A percentile compares a stretch with the other conserved stretches of the same genome.
Evolutionary conservation across 192 early-diverging fungal genomes (phyloP).

Genomic region (Podila clonocystis): DNA sequence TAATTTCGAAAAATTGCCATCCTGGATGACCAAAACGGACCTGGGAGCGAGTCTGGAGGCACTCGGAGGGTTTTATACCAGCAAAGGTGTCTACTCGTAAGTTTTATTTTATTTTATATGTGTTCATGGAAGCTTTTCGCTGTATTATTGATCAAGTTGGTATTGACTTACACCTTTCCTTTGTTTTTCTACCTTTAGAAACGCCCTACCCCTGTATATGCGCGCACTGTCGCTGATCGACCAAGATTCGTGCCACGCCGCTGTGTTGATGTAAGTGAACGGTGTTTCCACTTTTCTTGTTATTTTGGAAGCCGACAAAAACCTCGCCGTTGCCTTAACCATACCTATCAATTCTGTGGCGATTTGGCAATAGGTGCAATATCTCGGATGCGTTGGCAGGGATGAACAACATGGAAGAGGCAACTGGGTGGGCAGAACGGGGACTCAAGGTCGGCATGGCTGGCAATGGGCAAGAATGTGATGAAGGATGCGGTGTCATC

Average conservation of each 20-base stretch:
- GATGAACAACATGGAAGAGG: constrained; percentile 59
- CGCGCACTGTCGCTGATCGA: constrained; percentile 56
- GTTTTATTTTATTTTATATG: too few relatives aligned
- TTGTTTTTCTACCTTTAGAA: constrained; percentile 25
- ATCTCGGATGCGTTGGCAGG: constrained; percentile 65
- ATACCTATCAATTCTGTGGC: too few relatives aligned
- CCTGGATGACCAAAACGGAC: constrained; percentile 64
- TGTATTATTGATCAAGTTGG: neutral
- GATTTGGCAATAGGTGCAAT: constrained; percentile 45
- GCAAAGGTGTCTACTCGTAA: constrained; percentile 58
- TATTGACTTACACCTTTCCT: too few relatives aligned
- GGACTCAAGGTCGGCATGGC: constrained; percentile 54
- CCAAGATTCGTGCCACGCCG: constrained; percentile 57
- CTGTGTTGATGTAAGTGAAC: constrained; percentile 60
- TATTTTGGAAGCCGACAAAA: too few relatives aligned
- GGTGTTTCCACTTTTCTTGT: too few relatives aligned
- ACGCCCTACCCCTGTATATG: constrained; percentile 65
- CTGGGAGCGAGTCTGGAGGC: constrained; percentile 65
- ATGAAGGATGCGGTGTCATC: constrained; percentile 64
- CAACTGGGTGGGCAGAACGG: constrained; percentile 62
- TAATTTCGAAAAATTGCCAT: constrained; percentile 60
- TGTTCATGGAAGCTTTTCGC: neutral
- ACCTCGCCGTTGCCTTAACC: too few relatives aligned
- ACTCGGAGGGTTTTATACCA: constrained; percentile 62
- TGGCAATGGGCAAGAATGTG: constrained; percentile 53